Conservation (phyloP, 495 filamentous ascomycete species). For the Aspergillus conjunctus region DNA sequence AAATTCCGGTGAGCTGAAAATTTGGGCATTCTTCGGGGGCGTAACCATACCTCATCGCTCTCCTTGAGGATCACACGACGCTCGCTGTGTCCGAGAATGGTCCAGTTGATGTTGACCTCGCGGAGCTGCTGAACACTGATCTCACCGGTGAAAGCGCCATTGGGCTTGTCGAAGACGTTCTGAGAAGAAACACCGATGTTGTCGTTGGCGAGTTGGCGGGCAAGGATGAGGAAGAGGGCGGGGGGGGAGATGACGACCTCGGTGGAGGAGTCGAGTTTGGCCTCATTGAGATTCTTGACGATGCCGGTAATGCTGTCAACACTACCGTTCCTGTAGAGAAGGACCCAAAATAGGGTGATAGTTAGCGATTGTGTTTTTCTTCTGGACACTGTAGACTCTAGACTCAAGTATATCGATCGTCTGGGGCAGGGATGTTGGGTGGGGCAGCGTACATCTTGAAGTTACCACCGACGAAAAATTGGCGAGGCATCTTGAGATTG, state of each 20-base stretch:
- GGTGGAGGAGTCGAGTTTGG: slow-evolving; percentile 52
- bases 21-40: not conserved
- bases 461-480: slow-evolving; percentile 99
- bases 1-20: not conserved
- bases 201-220: slow-evolving; percentile 67
- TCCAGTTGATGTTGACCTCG: slow-evolving; percentile 85
- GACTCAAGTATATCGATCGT: not conserved
- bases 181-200: slow-evolving; percentile 84
- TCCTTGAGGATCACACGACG: slow-evolving; percentile 84
- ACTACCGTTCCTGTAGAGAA: slow-evolving; percentile 78
- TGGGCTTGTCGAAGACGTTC: slow-evolving; percentile 95
- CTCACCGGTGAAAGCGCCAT: slow-evolving; percentile 96
- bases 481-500: slow-evolving; percentile 71
- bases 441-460: slow-evolving; percentile 83
- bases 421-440: too few relatives aligned
- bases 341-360: slow-evolving; percentile 20
- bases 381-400: not conserved
- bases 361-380: slow-evolving; percentile 14
- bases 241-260: slow-evolving; percentile 96
- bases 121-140: slow-evolving; percentile 88
- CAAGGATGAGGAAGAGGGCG: slow-evolving; percentile 83
- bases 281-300: slow-evolving; percentile 80
- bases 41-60: slow-evolving; percentile 61
- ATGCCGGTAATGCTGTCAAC: slow-evolving; percentile 83
- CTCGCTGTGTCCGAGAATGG: slow-evolving; percentile 91